Base-by-base conservation (phyloP, 2,329 filamentous ascomycete species). In the Exophiala aquamarina region DNA sequence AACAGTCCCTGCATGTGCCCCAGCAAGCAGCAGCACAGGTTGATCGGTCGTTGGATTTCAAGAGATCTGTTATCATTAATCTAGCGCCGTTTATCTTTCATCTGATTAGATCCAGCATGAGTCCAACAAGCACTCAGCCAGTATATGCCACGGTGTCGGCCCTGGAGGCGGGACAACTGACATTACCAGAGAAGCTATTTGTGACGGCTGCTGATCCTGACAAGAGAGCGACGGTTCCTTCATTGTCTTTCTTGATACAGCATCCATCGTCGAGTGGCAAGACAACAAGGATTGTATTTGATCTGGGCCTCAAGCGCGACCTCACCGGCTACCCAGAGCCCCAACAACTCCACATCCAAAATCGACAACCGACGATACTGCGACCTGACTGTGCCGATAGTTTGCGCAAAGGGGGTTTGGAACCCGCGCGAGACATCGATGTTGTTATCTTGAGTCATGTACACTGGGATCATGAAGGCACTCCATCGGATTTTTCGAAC, bases 221-320 rank as follows among this genome's bases (percentile, higher is more conserved):
- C 5, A 70, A 70, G 17, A 65, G 67, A 47, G 65, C 65, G 3
- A 77, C 73, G 3, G 76, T 79, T 0, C 77, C 77, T 1, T 79
- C 75, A 0, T 64, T 81, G 2, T 70, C 71, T 1, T 81, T 80
- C 55, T 65, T 81, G 2, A 69, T 80, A 26, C 69, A 66, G 19
- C 77, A 80, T 51, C 66, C 68, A 2, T 63, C 69, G 3, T 19
- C 47, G 2, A 43, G 51, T 42, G 44, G 42, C 4, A 42, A 52
- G 34, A 34, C 41, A 38, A 42, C 48, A n/a, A 56, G 46, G 59
- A 63, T 79, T 6, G 61, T 81, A 51, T 81, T 80, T 60, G 77
- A 81, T 55, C 69, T 81, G 7, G 76, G 77, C 7, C 63, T 79
- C 15, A 73, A 76, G 42, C 68, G 71, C 35, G 66, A 75, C 21